Conservation (phyloP, 768 basidiomycete genomes). For the Panellus pusillus region DNA sequence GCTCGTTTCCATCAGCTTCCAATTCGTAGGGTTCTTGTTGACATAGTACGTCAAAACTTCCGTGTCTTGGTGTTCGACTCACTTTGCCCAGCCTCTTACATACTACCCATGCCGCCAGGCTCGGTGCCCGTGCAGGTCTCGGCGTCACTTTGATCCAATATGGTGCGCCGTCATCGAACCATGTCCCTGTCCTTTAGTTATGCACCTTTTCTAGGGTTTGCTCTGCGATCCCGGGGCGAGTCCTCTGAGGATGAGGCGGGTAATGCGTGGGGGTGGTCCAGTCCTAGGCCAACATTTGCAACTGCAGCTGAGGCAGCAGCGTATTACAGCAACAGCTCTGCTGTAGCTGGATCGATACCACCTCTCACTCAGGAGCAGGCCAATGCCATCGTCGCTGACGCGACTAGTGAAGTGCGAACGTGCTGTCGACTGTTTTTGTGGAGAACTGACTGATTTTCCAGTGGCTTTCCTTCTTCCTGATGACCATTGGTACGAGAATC, state of each 20-base stretch:
- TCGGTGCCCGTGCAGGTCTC: slow-evolving; percentile 90
- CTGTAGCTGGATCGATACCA: slow-evolving; percentile 4
- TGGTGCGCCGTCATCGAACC: slow-evolving; percentile 9
- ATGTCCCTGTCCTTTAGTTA: not conserved
- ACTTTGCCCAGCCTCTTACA: slow-evolving; percentile 58
- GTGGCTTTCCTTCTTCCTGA: slow-evolving; percentile 93
- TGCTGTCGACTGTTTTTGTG: not conserved
- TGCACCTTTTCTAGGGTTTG: slow-evolving; percentile 53
- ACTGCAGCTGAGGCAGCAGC: slow-evolving; percentile 47
- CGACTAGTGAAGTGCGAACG: slow-evolving; percentile 61
- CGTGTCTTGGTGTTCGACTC: not conserved
- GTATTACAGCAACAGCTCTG: slow-evolving; percentile 34
- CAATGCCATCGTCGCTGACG: slow-evolving; percentile 48
- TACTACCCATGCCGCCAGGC: slow-evolving; percentile 89
- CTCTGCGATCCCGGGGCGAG: slow-evolving; percentile 54
- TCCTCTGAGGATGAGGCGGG: slow-evolving; percentile 28
- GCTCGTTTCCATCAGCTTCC: slow-evolving; percentile 94
- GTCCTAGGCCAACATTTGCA: slow-evolving; percentile 40
- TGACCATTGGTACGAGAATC: slow-evolving; percentile 68
- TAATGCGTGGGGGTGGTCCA: slow-evolving; percentile 33
- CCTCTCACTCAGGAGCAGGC: slow-evolving; percentile 39
- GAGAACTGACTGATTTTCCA: not conserved
- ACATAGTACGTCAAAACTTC: slow-evolving; percentile 53
- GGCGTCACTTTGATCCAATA: slow-evolving; percentile 98
- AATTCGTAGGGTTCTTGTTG: slow-evolving; percentile 90